Evolutionary conservation across 2,329 filamentous ascomycete genomes (phyloP), one percentile per base, ranked within the genome.

Genomic region (Cladosporium sp.): DNA sequence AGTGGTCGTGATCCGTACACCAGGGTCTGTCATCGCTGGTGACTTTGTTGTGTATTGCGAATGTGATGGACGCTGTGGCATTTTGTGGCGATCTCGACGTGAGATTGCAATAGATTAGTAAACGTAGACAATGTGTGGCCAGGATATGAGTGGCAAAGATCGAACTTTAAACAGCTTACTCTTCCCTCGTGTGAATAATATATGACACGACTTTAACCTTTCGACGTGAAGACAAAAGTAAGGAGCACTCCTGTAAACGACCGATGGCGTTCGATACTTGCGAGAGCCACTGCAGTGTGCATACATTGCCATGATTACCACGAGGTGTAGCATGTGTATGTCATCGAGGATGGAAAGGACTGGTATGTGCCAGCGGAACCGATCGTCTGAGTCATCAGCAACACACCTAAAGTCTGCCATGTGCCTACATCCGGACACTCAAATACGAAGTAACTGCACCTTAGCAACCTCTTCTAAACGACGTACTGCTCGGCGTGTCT

Each of bases 1-100:
- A 28, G 51, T 54, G 5, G 57, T 59, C 17, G 51, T 56, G 19
- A 59, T 59, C 9, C 57, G 52, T 15, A 59, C 34, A 20, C 56
- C 40, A 10, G 48, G 32, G 32, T 55, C 52, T n/a, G 28, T 15
- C 39, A 25, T 44, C 15, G 28, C 52, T 9, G 52, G 52, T 17
- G 32, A 15, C 8, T 22, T 24, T 13, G 37, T 24, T 4, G 36
- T 13, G 7, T 25, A 25, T 17, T 39, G 44, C 19, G 42, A 20
- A 20, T 55, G 40, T 19, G 15, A 7, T 36, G 25, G 20, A 19
- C 15, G 19, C 15, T 37, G 52, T 9, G 40, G 40, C 52, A 55
- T 55, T 36, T 28, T 32, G n/a, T 32, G 32, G 12, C 32, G n/a
- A 10, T 34, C 5, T 32, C 37, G 22, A 4, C n/a, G 15, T 32